Conservation (phyloP, 2,329 filamentous ascomycete genomes). For the Pseudogymnoascus destructans region DNA sequence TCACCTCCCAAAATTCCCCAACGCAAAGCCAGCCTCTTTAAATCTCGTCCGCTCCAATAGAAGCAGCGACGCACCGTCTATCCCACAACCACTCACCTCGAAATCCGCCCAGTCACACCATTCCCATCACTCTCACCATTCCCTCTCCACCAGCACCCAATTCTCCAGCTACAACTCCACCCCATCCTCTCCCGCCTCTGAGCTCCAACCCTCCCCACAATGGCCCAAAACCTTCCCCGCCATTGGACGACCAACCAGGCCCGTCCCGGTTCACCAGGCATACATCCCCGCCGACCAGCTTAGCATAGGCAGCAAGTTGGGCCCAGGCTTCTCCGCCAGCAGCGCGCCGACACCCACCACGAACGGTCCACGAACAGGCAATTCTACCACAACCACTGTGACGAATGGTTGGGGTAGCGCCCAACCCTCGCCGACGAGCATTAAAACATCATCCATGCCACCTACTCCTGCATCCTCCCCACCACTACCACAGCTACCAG, state of each 20-base stretch:
- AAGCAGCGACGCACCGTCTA: slow-evolving; percentile 2
- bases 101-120: not conserved
- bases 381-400: not conserved
- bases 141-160: slow-evolving; percentile 5
- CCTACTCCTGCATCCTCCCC: not conserved
- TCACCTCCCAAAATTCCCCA: slow-evolving; percentile 12
- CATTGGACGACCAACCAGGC: not conserved
- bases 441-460: not conserved
- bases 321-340: not conserved
- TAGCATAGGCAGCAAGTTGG: slow-evolving; percentile 2
- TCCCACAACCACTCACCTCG: slow-evolving; percentile 9
- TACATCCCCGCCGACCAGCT: slow-evolving; percentile 5
- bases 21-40: not conserved
- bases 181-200: not conserved
- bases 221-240: not conserved
- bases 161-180: slow-evolving; percentile 3
- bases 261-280: slow-evolving; percentile 1
- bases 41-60: not conserved
- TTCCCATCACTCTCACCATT: not conserved
- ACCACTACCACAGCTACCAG: not conserved
- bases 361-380: not conserved
- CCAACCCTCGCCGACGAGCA: not conserved
- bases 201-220: not conserved
- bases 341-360: not conserved
- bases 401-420: not conserved